phyloP scores from a whole-genome alignment of 805 yeast species.

The Kodamaea restingae region DNA sequence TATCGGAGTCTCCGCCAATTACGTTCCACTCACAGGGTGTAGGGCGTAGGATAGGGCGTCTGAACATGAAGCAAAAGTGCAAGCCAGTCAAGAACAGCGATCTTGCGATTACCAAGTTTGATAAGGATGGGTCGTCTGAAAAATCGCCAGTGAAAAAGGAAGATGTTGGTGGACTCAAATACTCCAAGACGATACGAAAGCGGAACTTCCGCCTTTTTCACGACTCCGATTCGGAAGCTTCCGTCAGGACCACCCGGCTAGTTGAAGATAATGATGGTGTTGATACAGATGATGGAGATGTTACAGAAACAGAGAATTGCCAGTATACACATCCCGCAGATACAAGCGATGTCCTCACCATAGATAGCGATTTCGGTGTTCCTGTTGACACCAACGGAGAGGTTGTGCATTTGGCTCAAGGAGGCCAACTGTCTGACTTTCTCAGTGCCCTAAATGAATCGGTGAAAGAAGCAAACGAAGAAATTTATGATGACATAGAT shows the following conservation, averaged over 20 bases:
- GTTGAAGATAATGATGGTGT: slow-evolving; percentile 14
- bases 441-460: neutral
- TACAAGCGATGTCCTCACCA: slow-evolving; percentile 19
- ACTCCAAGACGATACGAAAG: slow-evolving; percentile 12
- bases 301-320: slow-evolving; percentile 12
- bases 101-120: neutral
- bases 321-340: slow-evolving; percentile 9
- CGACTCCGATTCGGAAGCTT: slow-evolving; percentile 13
- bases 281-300: slow-evolving; percentile 14
- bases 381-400: slow-evolving; percentile 22
- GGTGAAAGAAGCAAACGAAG: slow-evolving; percentile 10
- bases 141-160: neutral
- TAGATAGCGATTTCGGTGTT: slow-evolving; percentile 31
- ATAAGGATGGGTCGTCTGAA: neutral
- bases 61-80: neutral
- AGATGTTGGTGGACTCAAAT: slow-evolving; percentile 5
- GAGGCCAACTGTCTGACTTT: slow-evolving; percentile 7
- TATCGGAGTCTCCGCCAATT: slow-evolving; percentile 31
- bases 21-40: slow-evolving; percentile 14
- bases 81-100: neutral
- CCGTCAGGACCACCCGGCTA: slow-evolving; percentile 10
- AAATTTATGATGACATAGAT: slow-evolving; percentile 19
- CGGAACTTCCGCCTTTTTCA: slow-evolving; percentile 11
- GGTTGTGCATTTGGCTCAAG: slow-evolving; percentile 12
- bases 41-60: neutral